Base-by-base conservation (phyloP, 164 flowering plant species). In the Paratinospora sagittata region DNA sequence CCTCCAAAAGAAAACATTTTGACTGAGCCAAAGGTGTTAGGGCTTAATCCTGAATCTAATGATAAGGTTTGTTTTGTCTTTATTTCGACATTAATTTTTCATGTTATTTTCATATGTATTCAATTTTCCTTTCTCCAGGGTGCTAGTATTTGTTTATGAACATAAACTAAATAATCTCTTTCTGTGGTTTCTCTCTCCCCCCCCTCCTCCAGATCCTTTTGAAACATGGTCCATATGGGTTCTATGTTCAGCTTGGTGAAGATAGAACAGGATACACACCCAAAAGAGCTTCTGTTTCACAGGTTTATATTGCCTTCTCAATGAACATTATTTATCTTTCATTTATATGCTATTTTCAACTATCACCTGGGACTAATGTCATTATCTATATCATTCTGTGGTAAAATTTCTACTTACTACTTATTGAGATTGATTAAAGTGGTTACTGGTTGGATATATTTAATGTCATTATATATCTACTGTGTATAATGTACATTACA, bases 241-340 rank as follows among this genome's bases (percentile, higher is more conserved):
- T 66, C 75, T 96, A 96, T 82, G 79, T 93, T 70, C 99, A 96
- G 78, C 90, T 93, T 62, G 99, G 98, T 70, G 98, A 92, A 75
- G 95, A 96, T 77, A 88, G 85, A 78, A 91, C 80, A 37, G 96
- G 97, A 6, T 72, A 81, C 77, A 21, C 74, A 43, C 97, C 98
- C 21, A 91, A 96, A 82, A 84, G 98, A 78, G 84, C 95, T n/a
- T 82, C 94, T 33, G 77, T 83, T 60, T 68, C 84, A 69, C 82
- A 80, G 83, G 98, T 93, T 78, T 41, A 70, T 68, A 67, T 11
- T 52, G 23, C 14, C 36, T 11, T 60, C 27, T 23, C 34, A 30
- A 37, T 27, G 36, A n/a, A 19, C 30, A 26, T 34, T 61, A 24
- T 61, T 27, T 24, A 61, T 61, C 64, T 23, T 67, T 37, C 21